Conservation (phyloP, 2,329 filamentous ascomycete species). For the Calonectria pseudoreteaudii region DNA sequence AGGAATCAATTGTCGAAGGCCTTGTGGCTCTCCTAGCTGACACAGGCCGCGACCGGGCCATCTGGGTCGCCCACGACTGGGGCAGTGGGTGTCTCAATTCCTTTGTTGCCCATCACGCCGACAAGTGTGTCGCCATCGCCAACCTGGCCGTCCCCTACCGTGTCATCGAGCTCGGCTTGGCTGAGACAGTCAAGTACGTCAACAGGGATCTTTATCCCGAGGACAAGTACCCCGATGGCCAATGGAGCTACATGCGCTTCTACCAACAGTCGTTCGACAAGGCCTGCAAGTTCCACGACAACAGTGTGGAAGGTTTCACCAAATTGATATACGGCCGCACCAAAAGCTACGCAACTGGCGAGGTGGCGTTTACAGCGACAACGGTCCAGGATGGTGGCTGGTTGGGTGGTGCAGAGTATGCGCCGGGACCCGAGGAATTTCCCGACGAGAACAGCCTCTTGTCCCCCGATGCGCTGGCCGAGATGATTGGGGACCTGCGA, state of each 20-base stretch:
- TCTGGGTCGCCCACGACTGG: conserved; percentile 3
- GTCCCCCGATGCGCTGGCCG: neutral
- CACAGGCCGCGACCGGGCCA: neutral
- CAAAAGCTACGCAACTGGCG: neutral
- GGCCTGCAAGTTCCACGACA: neutral
- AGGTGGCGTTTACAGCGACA: neutral
- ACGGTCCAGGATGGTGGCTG: neutral
- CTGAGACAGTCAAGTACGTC: neutral
- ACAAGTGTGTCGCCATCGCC: neutral
- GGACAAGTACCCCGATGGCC: neutral
- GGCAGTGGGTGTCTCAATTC: neutral
- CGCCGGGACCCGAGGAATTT: neutral
- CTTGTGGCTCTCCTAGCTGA: neutral
- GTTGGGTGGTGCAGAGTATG: neutral
- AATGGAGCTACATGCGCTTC: conserved; percentile 2
- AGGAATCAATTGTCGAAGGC: neutral
- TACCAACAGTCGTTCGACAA: neutral
- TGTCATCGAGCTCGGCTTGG: neutral
- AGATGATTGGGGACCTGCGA: neutral
- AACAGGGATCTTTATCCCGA: neutral
- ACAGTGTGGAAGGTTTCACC: neutral
- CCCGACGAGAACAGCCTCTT: neutral
- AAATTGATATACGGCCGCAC: neutral
- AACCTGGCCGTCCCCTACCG: neutral
- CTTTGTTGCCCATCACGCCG: neutral